phyloP scores from a whole-genome alignment of 2,329 filamentous ascomycete genomes.

The Neoascochyta sp. region DNA sequence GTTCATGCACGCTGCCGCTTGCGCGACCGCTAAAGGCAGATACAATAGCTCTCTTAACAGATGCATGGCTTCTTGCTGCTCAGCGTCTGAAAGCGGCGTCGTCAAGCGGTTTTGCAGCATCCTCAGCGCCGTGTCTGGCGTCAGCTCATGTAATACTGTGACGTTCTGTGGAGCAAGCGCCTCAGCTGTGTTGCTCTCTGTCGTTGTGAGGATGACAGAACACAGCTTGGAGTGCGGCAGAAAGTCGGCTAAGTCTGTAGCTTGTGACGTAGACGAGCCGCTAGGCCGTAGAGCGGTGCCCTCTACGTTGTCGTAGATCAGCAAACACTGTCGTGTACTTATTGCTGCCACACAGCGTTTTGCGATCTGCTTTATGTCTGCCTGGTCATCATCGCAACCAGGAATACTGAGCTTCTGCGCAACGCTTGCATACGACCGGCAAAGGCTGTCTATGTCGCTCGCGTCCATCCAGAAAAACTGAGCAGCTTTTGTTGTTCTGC shows the following conservation, averaged over 20 bases:
- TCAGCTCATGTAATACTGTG: conserved; percentile 12
- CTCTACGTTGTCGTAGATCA: conserved; percentile 30
- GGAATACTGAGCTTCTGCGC: conserved; percentile 27
- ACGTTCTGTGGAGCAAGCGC: conserved; percentile 14
- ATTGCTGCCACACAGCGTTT: conserved; percentile 8
- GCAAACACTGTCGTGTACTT: conserved; percentile 4
- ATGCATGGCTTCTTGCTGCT: conserved; percentile 10
- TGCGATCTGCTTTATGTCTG: conserved; percentile 16
- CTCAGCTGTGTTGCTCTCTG: conserved; percentile 8
- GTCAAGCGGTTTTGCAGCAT: conserved; percentile 16
- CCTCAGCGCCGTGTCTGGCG: conserved; percentile 11
- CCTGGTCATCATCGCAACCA: conserved; percentile 14
- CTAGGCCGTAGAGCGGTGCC: conserved; percentile 5
- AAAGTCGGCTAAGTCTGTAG: conserved; percentile 14
- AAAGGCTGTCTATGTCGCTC: conserved; percentile 38
- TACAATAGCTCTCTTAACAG: conserved; percentile 15
- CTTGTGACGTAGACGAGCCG: conserved; percentile 3
- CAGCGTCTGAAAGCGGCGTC: conserved; percentile 3
- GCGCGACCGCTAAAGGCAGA: conserved; percentile 17
- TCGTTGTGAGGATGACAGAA: conserved; percentile 18
- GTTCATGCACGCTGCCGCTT: conserved; percentile 18
- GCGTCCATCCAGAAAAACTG: conserved; percentile 48
- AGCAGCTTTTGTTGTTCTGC: conserved; percentile 34
- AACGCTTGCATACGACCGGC: conserved; percentile 33
- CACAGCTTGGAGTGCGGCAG: conserved; percentile 13